A percentile compares a stretch with the other conserved stretches of the same genome.
These are phyloP conservation scores for Candida maris DNA, from an alignment of 805 yeast species.

Conservation along the genomic window DNA sequence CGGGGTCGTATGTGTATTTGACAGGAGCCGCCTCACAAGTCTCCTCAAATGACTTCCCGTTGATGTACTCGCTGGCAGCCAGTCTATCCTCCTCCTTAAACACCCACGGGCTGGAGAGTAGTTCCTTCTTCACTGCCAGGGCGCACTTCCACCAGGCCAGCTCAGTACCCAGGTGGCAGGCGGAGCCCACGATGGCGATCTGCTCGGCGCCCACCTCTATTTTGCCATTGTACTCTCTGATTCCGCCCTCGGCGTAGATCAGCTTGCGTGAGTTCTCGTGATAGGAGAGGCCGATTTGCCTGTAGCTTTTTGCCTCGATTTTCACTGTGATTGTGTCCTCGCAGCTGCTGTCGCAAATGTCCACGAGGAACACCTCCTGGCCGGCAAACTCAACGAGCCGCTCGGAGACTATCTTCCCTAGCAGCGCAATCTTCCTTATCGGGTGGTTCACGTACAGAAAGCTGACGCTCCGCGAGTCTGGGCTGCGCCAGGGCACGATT, in stretches of 20 bases:
- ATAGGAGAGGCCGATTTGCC: constrained; percentile 18
- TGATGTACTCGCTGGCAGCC: constrained; percentile 1
- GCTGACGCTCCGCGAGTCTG: constrained; percentile 16
- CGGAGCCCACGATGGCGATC: constrained; percentile 22
- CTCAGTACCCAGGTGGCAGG: constrained; percentile 27
- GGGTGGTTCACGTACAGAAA: constrained; percentile 43
- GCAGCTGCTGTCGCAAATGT: constrained; percentile 32
- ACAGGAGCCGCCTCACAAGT: not conserved
- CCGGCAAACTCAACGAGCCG: constrained; percentile 16
- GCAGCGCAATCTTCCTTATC: constrained; percentile 29
- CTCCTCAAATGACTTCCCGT: not conserved
- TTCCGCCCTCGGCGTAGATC: constrained; percentile 28
- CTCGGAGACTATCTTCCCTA: constrained; percentile 37
- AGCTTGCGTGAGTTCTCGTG: constrained; percentile 24
- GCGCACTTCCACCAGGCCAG: constrained; percentile 36
- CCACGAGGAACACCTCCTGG: constrained; percentile 19
- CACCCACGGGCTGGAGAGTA: constrained; percentile 35
- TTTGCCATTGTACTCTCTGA: constrained; percentile 11
- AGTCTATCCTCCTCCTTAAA: constrained; percentile 16
- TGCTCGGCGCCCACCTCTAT: constrained; percentile 32
- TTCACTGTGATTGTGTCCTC: constrained; percentile 25
- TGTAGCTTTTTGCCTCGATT: constrained; percentile 14
- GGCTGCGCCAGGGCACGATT: constrained; percentile 15
- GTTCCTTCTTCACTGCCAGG: constrained; percentile 19
- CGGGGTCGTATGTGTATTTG: not conserved